These are phyloP conservation scores for Clonostachys solani DNA, from an alignment of 2,329 filamentous ascomycete species.

Conservation along the genomic window DNA sequence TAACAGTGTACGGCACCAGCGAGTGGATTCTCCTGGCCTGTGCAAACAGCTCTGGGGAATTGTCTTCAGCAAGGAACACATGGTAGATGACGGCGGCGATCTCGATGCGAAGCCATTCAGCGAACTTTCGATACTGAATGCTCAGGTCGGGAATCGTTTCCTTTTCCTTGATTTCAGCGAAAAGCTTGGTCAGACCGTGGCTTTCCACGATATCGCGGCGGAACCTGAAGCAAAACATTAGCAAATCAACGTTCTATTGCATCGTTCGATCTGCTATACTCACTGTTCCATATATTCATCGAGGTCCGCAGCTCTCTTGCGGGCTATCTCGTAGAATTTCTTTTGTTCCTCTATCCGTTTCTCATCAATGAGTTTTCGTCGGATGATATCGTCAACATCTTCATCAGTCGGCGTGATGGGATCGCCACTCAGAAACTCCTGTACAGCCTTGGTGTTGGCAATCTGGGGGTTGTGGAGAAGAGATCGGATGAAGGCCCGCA, in stretches of 20 bases:
- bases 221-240: conserved; percentile 38
- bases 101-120: conserved; percentile 96
- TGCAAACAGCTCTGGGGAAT: conserved; percentile 92
- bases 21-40: conserved; percentile 94
- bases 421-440: conserved; percentile 75
- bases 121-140: conserved; percentile 96
- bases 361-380: conserved; percentile 78
- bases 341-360: conserved; percentile 89
- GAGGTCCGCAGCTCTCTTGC: conserved; percentile 83
- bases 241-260: neutral
- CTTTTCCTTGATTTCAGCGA: conserved; percentile 90
- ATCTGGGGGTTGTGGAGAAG: conserved; percentile 81
- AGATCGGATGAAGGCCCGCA: conserved; percentile 85
- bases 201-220: conserved; percentile 62
- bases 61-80: conserved; percentile 95
- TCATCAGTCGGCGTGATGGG: conserved; percentile 74
- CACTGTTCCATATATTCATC: conserved; percentile 98
- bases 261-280: conserved; percentile 15
- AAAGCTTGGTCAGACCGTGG: conserved; percentile 87
- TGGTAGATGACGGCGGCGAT: conserved; percentile 96
- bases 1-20: conserved; percentile 82
- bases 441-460: conserved; percentile 76
- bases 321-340: conserved; percentile 91
- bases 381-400: conserved; percentile 76
- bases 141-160: conserved; percentile 82